A percentile compares a stretch with the other conserved stretches of the same genome.
These are phyloP conservation scores for Rhodosporidiobolus odoratus DNA, from an alignment of 768 basidiomycete genomes.

Conservation along the genomic window DNA sequence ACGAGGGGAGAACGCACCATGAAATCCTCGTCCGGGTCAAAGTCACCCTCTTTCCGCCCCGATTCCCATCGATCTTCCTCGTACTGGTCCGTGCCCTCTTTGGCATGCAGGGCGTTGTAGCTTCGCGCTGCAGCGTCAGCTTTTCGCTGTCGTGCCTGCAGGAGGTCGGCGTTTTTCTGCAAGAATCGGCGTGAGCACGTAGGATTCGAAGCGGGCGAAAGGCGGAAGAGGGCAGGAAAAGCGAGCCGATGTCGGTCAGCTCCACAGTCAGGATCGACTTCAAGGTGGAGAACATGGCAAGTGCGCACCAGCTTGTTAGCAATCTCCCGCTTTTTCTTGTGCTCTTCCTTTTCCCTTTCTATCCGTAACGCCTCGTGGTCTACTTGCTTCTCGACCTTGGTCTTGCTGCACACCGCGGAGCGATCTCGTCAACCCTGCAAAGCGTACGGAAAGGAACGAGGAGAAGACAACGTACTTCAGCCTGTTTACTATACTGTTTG, in stretches of 20 bases:
- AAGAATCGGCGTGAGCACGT: not conserved
- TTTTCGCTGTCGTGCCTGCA: slow-evolving; percentile 67
- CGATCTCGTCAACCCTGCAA: no score
- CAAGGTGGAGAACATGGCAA: not conserved
- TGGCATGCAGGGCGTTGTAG: slow-evolving; percentile 56
- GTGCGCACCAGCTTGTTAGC: slow-evolving; percentile 63
- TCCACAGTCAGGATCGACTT: not conserved
- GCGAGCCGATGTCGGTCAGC: no score
- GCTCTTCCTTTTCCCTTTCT: slow-evolving; percentile 57
- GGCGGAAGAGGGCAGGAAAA: not conserved
- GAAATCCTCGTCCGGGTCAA: slow-evolving; percentile 36
- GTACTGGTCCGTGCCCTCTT: slow-evolving; percentile 10
- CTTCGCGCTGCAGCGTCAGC: slow-evolving; percentile 82
- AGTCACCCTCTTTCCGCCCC: slow-evolving; percentile 28
- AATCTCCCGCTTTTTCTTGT: slow-evolving; percentile 58
- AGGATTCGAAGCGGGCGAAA: not conserved
- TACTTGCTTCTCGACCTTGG: slow-evolving; percentile 59
- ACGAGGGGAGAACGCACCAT: no score
- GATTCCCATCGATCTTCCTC: slow-evolving; percentile 33
- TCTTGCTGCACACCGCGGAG: slow-evolving; percentile 44
- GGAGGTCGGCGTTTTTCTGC: slow-evolving; percentile 73
- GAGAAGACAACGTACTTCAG: slow-evolving; percentile 52
- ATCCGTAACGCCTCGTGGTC: slow-evolving; percentile 86
- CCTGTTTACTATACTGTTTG: slow-evolving; percentile 84
- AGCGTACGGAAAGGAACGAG: not conserved